A percentile compares a stretch with the other conserved stretches of the same genome.
Evolutionary conservation across 1,139 yeast genomes (phyloP).

Genomic region (Waltiozyma solani): DNA sequence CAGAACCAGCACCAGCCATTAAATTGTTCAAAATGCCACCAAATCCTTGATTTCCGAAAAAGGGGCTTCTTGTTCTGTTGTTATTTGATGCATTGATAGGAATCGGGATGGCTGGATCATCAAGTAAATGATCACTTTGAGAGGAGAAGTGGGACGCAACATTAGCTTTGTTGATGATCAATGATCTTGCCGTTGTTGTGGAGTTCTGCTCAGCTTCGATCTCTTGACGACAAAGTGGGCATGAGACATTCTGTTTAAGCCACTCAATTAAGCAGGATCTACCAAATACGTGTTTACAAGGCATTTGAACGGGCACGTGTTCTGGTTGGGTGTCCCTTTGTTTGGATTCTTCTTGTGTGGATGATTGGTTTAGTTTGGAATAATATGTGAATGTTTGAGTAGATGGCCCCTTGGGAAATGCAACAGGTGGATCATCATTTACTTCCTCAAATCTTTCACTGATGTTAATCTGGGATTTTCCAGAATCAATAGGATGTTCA

Average conservation of each 20-base stretch:
- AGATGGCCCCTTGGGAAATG: neutral
- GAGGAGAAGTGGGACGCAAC: conserved; percentile 13
- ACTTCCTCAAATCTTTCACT: neutral
- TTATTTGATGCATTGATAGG: conserved; percentile 8
- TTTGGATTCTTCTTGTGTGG: neutral
- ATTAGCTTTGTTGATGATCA: conserved; percentile 8
- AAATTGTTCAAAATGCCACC: no score
- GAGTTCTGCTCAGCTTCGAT: conserved; percentile 19
- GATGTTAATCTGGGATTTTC: neutral
- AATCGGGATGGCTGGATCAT: conserved; percentile 13
- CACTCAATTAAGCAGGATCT: conserved; percentile 65
- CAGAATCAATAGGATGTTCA: conserved; percentile 3
- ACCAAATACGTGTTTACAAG: conserved; percentile 78
- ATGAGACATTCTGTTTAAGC: conserved; percentile 57
- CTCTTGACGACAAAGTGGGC: conserved; percentile 64
- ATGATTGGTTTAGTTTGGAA: neutral
- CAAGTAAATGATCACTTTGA: conserved; percentile 5
- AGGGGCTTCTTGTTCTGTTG: neutral
- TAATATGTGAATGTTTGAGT: neutral
- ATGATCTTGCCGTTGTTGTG: conserved; percentile 36
- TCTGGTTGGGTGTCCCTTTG: conserved; percentile 10
- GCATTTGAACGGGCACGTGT: conserved; percentile 63
- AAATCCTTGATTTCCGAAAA: no score
- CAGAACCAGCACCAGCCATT: no score
- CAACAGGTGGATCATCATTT: neutral